These are phyloP conservation scores for Colletotrichum gigasporum DNA, from an alignment of 2,329 filamentous ascomycete species.

Conservation along the genomic window DNA sequence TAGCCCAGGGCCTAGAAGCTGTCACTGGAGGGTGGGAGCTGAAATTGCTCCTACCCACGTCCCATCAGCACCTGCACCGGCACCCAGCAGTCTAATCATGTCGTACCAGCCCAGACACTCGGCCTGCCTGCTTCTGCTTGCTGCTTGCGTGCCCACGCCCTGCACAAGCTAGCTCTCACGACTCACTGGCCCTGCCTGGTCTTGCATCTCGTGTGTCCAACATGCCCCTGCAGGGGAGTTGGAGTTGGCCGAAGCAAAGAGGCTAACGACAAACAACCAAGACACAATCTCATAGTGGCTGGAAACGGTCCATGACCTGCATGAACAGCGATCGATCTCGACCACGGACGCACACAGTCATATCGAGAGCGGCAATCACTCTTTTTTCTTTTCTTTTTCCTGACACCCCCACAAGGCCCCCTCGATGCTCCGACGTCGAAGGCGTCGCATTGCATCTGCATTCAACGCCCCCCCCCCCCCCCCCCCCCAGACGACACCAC, in stretches of 20 bases:
- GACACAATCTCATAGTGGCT: background rate
- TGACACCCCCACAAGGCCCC: background rate
- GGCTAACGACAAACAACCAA: background rate
- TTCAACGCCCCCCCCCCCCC: background rate
- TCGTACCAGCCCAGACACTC: too few relatives aligned
- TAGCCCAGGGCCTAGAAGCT: background rate
- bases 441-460: background rate
- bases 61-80: too few relatives aligned
- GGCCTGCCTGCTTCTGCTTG: background rate
- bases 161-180: too few relatives aligned
- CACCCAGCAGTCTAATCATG: too few relatives aligned
- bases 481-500: background rate
- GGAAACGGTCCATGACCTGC: conserved; percentile 4
- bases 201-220: too few relatives aligned
- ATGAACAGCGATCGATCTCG: conserved; percentile 1
- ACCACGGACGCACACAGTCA: background rate
- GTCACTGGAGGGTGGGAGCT: background rate
- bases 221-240: too few relatives aligned
- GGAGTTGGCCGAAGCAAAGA: background rate
- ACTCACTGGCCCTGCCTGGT: too few relatives aligned
- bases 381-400: background rate
- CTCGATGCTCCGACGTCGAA: background rate
- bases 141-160: too few relatives aligned
- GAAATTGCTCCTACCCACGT: background rate
- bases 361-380: background rate